Evolutionary conservation across 768 basidiomycete species (phyloP), one percentile per base, ranked within the genome.

Genomic region (Rhizopogon vesiculosus): DNA sequence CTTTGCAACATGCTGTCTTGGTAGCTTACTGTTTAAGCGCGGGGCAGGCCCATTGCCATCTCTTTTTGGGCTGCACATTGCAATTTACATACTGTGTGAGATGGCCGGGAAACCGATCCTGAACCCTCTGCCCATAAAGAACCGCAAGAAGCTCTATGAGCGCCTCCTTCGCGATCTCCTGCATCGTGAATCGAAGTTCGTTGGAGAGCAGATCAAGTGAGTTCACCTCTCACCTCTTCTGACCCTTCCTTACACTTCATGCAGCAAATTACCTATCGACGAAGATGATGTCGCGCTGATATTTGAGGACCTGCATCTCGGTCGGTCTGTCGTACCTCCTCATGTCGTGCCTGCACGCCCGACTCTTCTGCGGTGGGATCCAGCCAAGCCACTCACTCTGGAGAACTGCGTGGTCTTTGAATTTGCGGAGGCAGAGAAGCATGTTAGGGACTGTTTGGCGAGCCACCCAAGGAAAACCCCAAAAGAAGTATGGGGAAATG

Each of bases 351-450:
- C 90, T 18, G 69, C 81, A 7, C 79, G 85, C 45, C 91, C 96
- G 0, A 80, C 83, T 2, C 75, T 95, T 2, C 79, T 90, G 22
- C 78, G 93, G 44, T 99, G 96, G 97, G 86, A 93, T 61, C 78
- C 81, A 16, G 66, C 67, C 3, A 70, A 70, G 39, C 85, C 87
- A 3, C 66, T 98, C 19, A 74, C 78, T 25, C 73, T 82, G n/a
- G 86, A 89, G 40, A 98, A 98, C 67, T 83, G 88, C 55, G 91
- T 95, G 10, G 86, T 93, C 3, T 85, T 98, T 72, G 91, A 93
- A 55, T 69, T 78, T 53, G 77, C 75, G 49, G 91, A 97, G 53
- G 89, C 85, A 0, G 85, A 85, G 64, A 78, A 75, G 55, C 93
- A 93, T 66, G 66, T 76, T 39, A 71, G 68, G 54, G 76, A 76